Evolutionary conservation across 2,329 filamentous ascomycete species (phyloP).

Genomic region (Didymella keratinophila): DNA sequence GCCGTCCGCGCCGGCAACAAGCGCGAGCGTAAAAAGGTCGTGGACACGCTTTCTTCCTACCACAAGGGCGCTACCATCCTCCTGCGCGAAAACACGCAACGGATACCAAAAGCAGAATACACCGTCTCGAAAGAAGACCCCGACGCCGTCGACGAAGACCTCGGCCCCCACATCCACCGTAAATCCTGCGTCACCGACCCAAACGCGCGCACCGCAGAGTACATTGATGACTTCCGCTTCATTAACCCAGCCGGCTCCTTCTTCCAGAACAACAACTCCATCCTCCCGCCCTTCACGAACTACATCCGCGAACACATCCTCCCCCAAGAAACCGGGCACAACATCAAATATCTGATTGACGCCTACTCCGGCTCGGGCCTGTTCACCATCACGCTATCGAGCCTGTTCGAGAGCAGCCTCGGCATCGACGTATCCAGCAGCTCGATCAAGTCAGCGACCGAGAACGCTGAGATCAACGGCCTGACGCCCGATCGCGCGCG

Average conservation of each 20-base stretch:
- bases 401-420: slow-evolving; percentile 78
- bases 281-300: slow-evolving; percentile 83
- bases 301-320: slow-evolving; percentile 85
- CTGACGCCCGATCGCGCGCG: slow-evolving; percentile 72
- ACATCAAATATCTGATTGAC: slow-evolving; percentile 87
- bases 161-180: slow-evolving; percentile 71
- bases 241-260: slow-evolving; percentile 92
- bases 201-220: slow-evolving; percentile 84
- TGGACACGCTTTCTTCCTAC: slow-evolving; percentile 73
- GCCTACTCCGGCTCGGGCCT: slow-evolving; percentile 97
- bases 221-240: slow-evolving; percentile 84
- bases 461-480: slow-evolving; percentile 80
- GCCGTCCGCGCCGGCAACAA: slow-evolving; percentile 82
- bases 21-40: slow-evolving; percentile 79
- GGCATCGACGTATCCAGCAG: slow-evolving; percentile 88
- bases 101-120: slow-evolving; percentile 61
- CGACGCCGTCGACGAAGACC: slow-evolving; percentile 61
- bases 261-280: slow-evolving; percentile 99
- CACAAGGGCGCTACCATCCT: slow-evolving; percentile 85
- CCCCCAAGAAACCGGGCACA: slow-evolving; percentile 51
- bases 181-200: slow-evolving; percentile 91
- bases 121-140: slow-evolving; percentile 41
- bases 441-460: slow-evolving; percentile 78
- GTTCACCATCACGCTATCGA: slow-evolving; percentile 92
- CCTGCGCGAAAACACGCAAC: slow-evolving; percentile 81